Evolutionary conservation across 148 eudicot genomes (phyloP), one percentile per base, ranked within the genome.

Genomic region (Cornus kousa): DNA sequence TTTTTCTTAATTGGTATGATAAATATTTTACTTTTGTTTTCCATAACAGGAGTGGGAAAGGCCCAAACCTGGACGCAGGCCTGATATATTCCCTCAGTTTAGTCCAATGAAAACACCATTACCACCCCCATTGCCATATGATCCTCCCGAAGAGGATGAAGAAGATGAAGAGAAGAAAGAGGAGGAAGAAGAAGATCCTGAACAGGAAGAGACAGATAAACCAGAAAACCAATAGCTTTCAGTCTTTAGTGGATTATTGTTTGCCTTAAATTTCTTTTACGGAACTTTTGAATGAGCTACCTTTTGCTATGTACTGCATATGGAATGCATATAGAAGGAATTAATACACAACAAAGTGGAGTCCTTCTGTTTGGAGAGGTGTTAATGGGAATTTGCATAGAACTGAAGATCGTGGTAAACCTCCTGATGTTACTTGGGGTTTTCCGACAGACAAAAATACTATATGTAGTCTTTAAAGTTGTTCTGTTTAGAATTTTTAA

Each of bases 31-130:
- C 59, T 32, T 74, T 64, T 28, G 60, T 70, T 75, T 32, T 50
- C 24, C 53, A 68, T 84, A 71, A 70, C 88, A 93, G 97, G 97
- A 93, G 78, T 93, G 93, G 93, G 94, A 93, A 24, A 86, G 92
- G 79, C 91, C 91, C 5, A 87, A 81, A 78, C 97, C 94, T 50
- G 93, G 88, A 69, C 84, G 92, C 70, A 89, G 94, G 83, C 90
- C 94, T 28, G 94, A 89, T 73, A 88, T 89, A 77, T 89, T 93
- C 71, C 94, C 94, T 69, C 89, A 93, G 71, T 93, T 93, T 85
- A 91, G 97, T 73, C 97, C 97, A 7, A 91, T 93, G 97, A 93
- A 93, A 82, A 93, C 97, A 70, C 97, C 97, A 66, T 87, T 93
- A 80, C 97, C 97, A 9, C 91, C 93, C 50, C 94, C 95, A 32